Conservation (phyloP, 257 asterid species). For the Solanum pennellii region DNA sequence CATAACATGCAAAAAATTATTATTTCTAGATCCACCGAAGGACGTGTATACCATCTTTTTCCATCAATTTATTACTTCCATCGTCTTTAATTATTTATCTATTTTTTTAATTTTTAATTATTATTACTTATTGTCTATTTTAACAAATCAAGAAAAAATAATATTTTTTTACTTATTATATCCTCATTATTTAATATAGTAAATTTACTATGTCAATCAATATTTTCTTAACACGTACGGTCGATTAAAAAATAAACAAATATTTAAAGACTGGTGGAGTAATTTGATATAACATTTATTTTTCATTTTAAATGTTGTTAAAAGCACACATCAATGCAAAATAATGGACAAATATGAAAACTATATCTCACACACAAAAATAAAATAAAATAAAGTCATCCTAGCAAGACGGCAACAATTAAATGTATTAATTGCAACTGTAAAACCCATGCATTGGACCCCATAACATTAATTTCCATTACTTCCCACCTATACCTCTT, state of each 20-base stretch:
- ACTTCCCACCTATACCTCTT: neutral
- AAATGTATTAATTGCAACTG: slow-evolving; percentile 25
- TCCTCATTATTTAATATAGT: no score
- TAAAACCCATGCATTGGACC: slow-evolving; percentile 28
- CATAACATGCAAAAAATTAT: neutral
- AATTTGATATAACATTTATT: neutral
- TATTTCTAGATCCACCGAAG: neutral
- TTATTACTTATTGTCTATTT: no score
- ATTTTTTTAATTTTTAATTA: no score
- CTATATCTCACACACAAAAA: neutral
- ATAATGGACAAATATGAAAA: neutral
- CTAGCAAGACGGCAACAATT: neutral
- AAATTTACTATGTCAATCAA: no score
- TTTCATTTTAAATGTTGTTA: neutral
- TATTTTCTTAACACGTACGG: accelerated
- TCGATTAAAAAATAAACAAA: no score
- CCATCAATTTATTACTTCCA: neutral
- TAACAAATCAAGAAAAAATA: no score
- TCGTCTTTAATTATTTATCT: no score
- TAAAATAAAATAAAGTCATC: neutral
- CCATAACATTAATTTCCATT: slow-evolving; percentile 23
- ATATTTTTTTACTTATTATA: no score
- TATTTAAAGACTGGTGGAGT: no score
- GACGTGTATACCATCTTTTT: neutral
- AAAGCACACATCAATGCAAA: neutral